Evolutionary conservation across 768 basidiomycete genomes (phyloP).

Genomic region (Calocera viscosa): DNA sequence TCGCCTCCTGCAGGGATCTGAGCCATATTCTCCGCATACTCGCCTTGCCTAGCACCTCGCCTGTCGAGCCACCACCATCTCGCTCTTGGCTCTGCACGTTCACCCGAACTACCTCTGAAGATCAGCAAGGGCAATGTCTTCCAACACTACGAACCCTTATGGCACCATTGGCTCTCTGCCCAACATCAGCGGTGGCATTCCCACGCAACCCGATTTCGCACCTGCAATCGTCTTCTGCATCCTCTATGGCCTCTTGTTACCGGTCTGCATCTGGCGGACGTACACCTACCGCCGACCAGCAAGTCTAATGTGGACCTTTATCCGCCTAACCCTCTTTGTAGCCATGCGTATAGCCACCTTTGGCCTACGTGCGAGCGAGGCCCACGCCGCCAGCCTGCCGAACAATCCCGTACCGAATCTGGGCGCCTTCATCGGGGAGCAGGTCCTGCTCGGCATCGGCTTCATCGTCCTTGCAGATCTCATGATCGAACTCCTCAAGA

Average conservation of each 20-base stretch:
- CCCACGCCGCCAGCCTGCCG: background rate
- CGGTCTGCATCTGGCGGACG: conserved; percentile 28
- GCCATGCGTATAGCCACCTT: background rate
- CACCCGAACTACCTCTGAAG: background rate
- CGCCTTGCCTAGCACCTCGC: background rate
- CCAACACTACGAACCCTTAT: background rate
- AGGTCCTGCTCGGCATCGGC: conserved; percentile 1
- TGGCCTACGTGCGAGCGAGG: background rate
- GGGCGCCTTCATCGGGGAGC: background rate
- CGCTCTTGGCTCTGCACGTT: background rate
- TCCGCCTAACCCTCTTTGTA: background rate
- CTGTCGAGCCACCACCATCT: background rate
- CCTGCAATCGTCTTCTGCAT: conserved; percentile 35
- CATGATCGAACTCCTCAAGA: conserved; percentile 6
- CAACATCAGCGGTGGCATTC: conserved; percentile 28
- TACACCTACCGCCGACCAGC: background rate
- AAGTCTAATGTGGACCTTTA: background rate
- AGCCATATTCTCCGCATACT: background rate
- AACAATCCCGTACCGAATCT: background rate
- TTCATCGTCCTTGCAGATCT: conserved; percentile 2
- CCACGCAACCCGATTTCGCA: conserved; percentile 30
- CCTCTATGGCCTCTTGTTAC: conserved; percentile 31
- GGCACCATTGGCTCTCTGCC: background rate
- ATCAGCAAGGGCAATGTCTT: background rate
- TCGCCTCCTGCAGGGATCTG: background rate